A percentile compares a stretch with the other conserved stretches of the same genome.
Conservation (phyloP, 208 protist genomes). For the Phytomonas sp. region DNA sequence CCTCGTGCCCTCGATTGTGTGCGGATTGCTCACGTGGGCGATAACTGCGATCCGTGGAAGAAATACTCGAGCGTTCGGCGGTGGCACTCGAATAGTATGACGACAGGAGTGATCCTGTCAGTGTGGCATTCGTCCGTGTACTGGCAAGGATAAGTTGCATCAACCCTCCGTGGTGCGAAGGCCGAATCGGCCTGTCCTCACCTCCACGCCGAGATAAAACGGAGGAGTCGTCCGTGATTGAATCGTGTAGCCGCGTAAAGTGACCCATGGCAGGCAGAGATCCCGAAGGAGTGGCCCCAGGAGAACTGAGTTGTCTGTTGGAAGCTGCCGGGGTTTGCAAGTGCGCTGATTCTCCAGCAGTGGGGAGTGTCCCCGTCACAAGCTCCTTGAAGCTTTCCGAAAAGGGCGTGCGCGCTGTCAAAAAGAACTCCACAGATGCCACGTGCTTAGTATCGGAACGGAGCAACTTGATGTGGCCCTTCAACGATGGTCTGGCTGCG, state of each 20-base stretch:
- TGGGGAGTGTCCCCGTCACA: slow-evolving; percentile 12
- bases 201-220: neutral
- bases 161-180: neutral
- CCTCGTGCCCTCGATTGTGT: neutral
- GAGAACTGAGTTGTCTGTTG: neutral
- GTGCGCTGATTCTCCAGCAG: neutral
- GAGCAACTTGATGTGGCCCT: slow-evolving; percentile 65
- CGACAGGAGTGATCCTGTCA: neutral
- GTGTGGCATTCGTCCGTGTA: neutral
- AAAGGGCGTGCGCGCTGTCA: slow-evolving; percentile 75
- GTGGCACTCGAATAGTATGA: neutral
- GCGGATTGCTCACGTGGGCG: neutral
- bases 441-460: slow-evolving; percentile 38
- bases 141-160: neutral
- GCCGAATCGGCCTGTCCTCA: neutral
- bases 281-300: neutral
- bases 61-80: neutral
- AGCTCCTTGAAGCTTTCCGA: slow-evolving; percentile 46
- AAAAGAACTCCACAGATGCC: slow-evolving; percentile 75
- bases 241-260: neutral
- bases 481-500: slow-evolving; percentile 46
- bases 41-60: neutral
- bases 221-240: neutral
- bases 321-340: neutral
- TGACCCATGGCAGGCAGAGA: neutral